Evolutionary conservation across 108 stramenopile genomes (phyloP).

Genomic region (Discostella stelligeroides): DNA sequence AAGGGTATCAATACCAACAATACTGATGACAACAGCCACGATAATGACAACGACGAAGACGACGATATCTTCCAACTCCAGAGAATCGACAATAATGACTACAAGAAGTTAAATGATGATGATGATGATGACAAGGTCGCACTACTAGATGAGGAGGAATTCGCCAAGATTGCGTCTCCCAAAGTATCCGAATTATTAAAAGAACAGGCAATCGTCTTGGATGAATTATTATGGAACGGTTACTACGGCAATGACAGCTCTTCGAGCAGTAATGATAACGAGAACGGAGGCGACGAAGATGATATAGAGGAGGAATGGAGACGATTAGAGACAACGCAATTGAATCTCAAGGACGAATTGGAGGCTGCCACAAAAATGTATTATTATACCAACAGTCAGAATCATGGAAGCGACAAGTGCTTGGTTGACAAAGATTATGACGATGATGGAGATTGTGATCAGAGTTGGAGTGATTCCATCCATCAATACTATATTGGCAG

Average conservation of each 20-base stretch:
- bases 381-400: background rate
- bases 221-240: constrained; percentile 23
- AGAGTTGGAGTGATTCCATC: constrained; percentile 20
- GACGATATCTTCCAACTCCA: background rate
- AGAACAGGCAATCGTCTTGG: constrained; percentile 49
- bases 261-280: constrained; percentile 7
- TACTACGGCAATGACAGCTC: constrained; percentile 12
- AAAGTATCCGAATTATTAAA: constrained; percentile 53
- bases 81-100: background rate
- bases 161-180: constrained; percentile 37
- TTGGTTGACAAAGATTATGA: constrained; percentile 55
- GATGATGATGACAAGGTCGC: constrained; percentile 32
- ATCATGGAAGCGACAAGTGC: constrained; percentile 26
- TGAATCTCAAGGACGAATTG: constrained; percentile 47
- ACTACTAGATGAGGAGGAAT: constrained; percentile 26
- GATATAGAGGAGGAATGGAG: constrained; percentile 42
- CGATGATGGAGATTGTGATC: constrained; percentile 24
- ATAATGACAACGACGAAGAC: background rate
- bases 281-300: constrained; percentile 28
- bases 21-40: background rate
- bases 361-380: constrained; percentile 33
- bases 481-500: constrained; percentile 26
- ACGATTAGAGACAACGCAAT: constrained; percentile 30
- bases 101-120: no score
- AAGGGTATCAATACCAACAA: background rate